Base-by-base conservation (phyloP, 176 grass and related monocot species). In the Areca catechu region DNA sequence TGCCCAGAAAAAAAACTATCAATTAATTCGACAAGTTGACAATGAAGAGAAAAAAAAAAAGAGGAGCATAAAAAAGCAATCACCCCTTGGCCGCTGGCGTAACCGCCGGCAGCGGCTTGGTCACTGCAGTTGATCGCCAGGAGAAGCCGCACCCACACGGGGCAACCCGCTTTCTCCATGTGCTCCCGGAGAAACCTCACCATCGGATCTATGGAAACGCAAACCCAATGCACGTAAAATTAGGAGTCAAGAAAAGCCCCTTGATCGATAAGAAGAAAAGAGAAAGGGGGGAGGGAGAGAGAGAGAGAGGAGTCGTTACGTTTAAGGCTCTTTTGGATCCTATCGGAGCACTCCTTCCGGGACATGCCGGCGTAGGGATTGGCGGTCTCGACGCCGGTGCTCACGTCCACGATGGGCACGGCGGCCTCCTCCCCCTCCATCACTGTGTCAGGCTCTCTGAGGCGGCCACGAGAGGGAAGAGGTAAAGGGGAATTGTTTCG, bases 111-210 rank as follows among this genome's bases (percentile, higher is more conserved):
- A 15, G 16, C 15, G 59, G 12, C 3, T 48, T 72, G 75, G 51
- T 49, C 63, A 0, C 52, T 60, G 30, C 80, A 83, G 15, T 71
- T 77, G 61, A 61, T 56, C 1, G 76, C 93, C 49, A 0, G 19
- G 63, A 98, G 66, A 43, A 98, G 51, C 47, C 49, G n/a, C 65
- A 66, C 68, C 76, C 73, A 88, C 34, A 89, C 63, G 12, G 71
- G 63, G 78, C 93, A 85, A 0, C 87, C 87, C 20, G 78, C 77
- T 43, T 76, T 82, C 54, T 85, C 84, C 87, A 92, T 85, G 70
- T 58, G 16, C 66, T 88, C 81, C 63, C 34, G 77, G 59, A 92
- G 50, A 73, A 98, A 92, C 78, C 65, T 80, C 60, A 92, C 93
- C 22, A 70, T 89, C 20, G 93, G 93, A 83, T 98, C 93, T 98